Evolutionary conservation across 306 rosid species (phyloP).

Genomic region (Corylus avellana): DNA sequence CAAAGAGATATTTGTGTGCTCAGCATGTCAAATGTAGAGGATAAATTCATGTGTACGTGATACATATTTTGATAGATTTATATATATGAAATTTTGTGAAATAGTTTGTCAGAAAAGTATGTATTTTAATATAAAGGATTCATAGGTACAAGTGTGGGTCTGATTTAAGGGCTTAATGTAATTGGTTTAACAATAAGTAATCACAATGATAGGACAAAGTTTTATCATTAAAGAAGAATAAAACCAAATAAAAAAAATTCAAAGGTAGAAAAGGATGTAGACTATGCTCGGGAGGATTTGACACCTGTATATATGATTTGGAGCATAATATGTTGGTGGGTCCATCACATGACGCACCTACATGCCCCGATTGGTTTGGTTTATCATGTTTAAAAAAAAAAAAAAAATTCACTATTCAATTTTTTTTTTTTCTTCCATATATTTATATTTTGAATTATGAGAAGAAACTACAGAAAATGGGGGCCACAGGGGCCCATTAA

Average conservation of each 20-base stretch:
- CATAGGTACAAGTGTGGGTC: background rate
- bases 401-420: background rate
- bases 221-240: background rate
- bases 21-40: too few species aligned
- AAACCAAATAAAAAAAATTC: background rate
- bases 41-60: too few species aligned
- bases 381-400: background rate
- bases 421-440: background rate
- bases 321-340: constrained; percentile 31
- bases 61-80: background rate
- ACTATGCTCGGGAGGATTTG: constrained; percentile 1
- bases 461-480: background rate
- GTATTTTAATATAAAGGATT: background rate
- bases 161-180: too few species aligned
- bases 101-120: too few species aligned
- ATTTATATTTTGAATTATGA: background rate
- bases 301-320: constrained; percentile 24
- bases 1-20: too few species aligned
- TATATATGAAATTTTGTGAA: too few species aligned
- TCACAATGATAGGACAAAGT: constrained; percentile 10
- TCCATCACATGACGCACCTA: constrained; percentile 28
- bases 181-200: background rate
- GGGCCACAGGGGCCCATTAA: constrained; percentile 24
- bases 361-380: constrained; percentile 21
- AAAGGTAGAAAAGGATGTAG: background rate